Evolutionary conservation across 1,139 yeast genomes (phyloP).

Genomic region (Debaryomycetaceae sp.): DNA sequence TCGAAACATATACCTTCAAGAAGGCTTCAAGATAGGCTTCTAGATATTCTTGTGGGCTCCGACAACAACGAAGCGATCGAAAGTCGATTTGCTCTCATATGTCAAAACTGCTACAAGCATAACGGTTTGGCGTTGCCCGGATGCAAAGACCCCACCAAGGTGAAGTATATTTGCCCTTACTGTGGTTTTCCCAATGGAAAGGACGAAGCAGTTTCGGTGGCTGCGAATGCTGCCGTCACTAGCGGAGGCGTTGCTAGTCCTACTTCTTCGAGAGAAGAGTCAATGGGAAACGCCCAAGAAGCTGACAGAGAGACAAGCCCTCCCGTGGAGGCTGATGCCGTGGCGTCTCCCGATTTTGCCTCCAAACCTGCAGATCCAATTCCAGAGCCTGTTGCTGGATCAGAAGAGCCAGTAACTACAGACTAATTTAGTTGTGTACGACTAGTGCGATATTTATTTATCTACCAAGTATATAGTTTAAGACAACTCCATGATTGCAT

Average conservation of each 20-base stretch:
- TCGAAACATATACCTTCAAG: conserved; percentile 6
- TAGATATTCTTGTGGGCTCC: conserved; percentile 63
- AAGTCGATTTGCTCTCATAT: conserved; percentile 69
- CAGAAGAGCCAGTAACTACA: no score
- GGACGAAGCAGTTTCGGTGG: background rate
- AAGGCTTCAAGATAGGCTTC: conserved; percentile 39
- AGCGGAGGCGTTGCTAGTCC: background rate
- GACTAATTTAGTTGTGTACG: background rate
- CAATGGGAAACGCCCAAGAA: no score
- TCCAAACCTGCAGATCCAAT: background rate
- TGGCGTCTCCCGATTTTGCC: background rate
- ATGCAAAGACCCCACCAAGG: conserved; percentile 45
- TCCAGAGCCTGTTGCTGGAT: no score
- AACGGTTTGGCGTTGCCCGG: conserved; percentile 86
- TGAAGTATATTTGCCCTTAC: conserved; percentile 66
- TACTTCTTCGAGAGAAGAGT: background rate
- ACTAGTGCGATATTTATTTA: background rate
- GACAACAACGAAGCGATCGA: conserved; percentile 64
- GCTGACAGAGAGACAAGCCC: background rate
- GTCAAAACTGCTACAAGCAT: conserved; percentile 60
- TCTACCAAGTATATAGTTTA: conserved; percentile 12
- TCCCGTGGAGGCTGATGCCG: background rate
- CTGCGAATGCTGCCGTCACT: background rate
- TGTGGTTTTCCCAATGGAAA: conserved; percentile 63
- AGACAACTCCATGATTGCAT: conserved; percentile 89